Base-by-base conservation (phyloP, 2,329 filamentous ascomycete genomes). In the Paracamarosporium sp. region DNA sequence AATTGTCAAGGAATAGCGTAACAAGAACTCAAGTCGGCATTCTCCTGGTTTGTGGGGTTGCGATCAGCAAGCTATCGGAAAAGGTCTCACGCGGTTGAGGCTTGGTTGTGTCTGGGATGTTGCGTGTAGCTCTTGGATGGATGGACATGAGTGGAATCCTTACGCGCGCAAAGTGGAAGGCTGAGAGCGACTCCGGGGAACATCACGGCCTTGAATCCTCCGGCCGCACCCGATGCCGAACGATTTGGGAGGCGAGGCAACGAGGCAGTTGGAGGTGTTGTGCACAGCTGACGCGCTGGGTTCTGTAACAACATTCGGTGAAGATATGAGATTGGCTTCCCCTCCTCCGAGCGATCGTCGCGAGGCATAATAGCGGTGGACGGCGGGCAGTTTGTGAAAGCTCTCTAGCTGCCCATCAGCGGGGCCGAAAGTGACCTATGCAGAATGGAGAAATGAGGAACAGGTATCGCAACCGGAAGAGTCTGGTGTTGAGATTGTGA, bases 311-410 rank as follows among this genome's bases (percentile, higher is more conserved):
- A 35, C 22, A 46, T 47, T 24, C 27, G 35, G 31, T 20, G 35
- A 13, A 11, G 22, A 27, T 20, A n/a, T 9, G 40, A 8, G 45
- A 46, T 50, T 55, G 56, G 54, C 38, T 50, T 48, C 48, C 56
- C 52, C 54, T 56, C 46, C 60, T 47, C 59, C 53, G 50, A 60
- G 58, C 36, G 61, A 68, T 70, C 59, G 57, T 60, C 64, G 55
- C 38, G 36, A 52, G 56, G 55, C 55, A 63, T 63, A 68, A 65
- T 57, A 63, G 68, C 65, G 65, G 63, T 70, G 59, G 58, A 61
- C 13, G 36, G 22, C 13, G 36, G 22, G 38, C 33, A 31, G 43
- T 13, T 38, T 31, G 20, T 41, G 27, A 38, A 46, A 46, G 41
- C 27, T 50, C 40, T 40, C 25, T 28, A 56, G 33, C 36, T 31